Conservation (phyloP, 2,329 filamentous ascomycete genomes). For the Aschersonia sp. region DNA sequence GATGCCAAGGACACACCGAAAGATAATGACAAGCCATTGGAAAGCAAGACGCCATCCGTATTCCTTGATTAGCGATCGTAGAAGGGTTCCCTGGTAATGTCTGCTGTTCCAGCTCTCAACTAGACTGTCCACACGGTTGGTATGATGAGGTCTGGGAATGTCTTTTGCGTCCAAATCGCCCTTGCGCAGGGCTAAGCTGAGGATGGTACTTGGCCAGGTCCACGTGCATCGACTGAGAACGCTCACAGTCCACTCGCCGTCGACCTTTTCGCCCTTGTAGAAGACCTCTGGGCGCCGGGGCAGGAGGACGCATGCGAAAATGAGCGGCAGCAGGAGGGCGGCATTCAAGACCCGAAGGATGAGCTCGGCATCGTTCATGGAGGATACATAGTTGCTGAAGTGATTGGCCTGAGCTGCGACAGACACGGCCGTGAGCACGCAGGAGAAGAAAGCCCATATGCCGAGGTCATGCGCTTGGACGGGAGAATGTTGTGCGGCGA, state of each 20-base stretch:
- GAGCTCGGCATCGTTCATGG: slow-evolving; percentile 24
- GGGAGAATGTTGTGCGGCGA: slow-evolving; percentile 34
- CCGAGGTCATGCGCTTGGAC: slow-evolving; percentile 39
- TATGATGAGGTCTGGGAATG: slow-evolving; percentile 44
- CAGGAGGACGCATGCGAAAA: slow-evolving; percentile 36
- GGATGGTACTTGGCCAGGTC: slow-evolving; percentile 43
- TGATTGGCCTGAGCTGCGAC: slow-evolving; percentile 29
- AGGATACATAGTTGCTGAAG: slow-evolving; percentile 15
- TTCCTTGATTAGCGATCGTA: slow-evolving; percentile 42
- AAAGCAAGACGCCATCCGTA: slow-evolving; percentile 40
- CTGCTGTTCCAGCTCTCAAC: slow-evolving; percentile 33
- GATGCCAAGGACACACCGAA: slow-evolving; percentile 46
- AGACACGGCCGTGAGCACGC: slow-evolving; percentile 26
- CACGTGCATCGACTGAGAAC: slow-evolving; percentile 50
- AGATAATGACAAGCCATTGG: slow-evolving; percentile 44
- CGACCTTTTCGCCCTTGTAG: slow-evolving; percentile 42
- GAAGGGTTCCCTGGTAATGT: slow-evolving; percentile 35
- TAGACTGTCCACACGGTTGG: slow-evolving; percentile 34
- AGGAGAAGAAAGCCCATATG: slow-evolving; percentile 33
- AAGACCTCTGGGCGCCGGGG: slow-evolving; percentile 57
- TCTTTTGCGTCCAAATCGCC: slow-evolving; percentile 47
- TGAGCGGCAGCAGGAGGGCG: slow-evolving; percentile 26
- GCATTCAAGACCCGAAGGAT: slow-evolving; percentile 32
- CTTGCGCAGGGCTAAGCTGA: slow-evolving; percentile 40
- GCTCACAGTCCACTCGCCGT: slow-evolving; percentile 46